Percentiles rank a stretch among this genome's conserved stretches.
Evolutionary conservation across 192 early-diverging fungal species (phyloP).

Genomic region (Funneliformis geosporum): DNA sequence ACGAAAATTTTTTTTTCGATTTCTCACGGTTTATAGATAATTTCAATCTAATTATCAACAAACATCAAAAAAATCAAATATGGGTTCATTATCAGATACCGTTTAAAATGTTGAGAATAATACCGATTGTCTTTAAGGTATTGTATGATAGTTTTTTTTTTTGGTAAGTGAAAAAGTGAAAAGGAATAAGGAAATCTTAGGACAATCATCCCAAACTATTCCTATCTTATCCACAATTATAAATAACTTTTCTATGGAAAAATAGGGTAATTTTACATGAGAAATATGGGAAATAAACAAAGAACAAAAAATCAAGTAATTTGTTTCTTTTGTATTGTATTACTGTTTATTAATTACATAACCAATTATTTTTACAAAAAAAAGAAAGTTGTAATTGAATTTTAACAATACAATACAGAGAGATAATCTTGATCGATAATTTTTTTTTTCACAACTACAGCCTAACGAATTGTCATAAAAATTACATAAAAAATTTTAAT

Average conservation of each 20-base stretch:
- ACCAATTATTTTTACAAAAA: too few species aligned
- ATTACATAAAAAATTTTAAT: too few species aligned
- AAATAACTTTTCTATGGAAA: background rate
- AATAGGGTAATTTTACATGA: background rate
- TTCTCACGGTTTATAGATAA: too few species aligned
- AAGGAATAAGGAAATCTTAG: background rate
- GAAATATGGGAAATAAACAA: background rate
- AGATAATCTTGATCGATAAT: too few species aligned
- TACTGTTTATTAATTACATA: too few species aligned
- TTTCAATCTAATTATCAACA: background rate
- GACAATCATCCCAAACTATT: background rate
- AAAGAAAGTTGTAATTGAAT: too few species aligned
- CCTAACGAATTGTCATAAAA: too few species aligned
- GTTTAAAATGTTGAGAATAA: background rate
- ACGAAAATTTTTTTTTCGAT: background rate
- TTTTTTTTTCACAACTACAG: too few species aligned
- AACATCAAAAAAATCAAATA: background rate
- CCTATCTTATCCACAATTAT: background rate
- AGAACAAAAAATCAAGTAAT: too few species aligned
- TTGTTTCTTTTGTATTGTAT: background rate
- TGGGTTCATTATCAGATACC: background rate
- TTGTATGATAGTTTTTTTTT: background rate
- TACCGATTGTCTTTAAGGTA: background rate
- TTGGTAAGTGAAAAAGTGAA: background rate
- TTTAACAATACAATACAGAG: too few species aligned